Evolutionary conservation across 1,284 basidiomycete species (phyloP).

Genomic region (Moesziomyces parantarcticus): DNA sequence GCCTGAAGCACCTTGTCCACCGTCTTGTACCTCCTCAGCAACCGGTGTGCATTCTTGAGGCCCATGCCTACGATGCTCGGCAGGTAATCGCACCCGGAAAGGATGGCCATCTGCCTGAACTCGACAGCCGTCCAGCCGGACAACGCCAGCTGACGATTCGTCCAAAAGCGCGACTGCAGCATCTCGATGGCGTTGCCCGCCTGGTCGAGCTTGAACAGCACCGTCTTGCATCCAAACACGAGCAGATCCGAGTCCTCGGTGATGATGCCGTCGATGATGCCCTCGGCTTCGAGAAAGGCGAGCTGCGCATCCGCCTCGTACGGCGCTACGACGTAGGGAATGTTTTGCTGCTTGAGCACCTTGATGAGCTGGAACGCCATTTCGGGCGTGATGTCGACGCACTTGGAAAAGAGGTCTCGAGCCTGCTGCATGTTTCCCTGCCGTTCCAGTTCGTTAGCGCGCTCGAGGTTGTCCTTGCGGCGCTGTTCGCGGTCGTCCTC

Average conservation of each 20-base stretch:
- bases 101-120: conserved; percentile 94
- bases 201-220: conserved; percentile 66
- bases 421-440: conserved; percentile 84
- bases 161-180: conserved; percentile 80
- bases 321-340: conserved; percentile 87
- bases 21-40: conserved; percentile 85
- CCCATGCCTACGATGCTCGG: conserved; percentile 69
- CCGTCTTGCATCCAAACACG: conserved; percentile 88
- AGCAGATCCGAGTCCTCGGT: conserved; percentile 98
- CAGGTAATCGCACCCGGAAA: conserved; percentile 94
- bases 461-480: conserved; percentile 75
- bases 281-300: conserved; percentile 85
- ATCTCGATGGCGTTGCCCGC: conserved; percentile 80
- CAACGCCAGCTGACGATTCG: conserved; percentile 80
- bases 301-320: conserved; percentile 99
- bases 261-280: conserved; percentile 88
- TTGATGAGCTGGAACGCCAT: conserved; percentile 99
- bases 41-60: conserved; percentile 84
- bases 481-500: conserved; percentile 81
- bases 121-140: conserved; percentile 87
- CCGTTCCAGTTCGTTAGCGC: conserved; percentile 78
- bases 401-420: conserved; percentile 87
- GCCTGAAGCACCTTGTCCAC: conserved; percentile 86
- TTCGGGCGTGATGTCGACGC: conserved; percentile 93
- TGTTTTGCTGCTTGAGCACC: conserved; percentile 70